Evolutionary conservation across 106 monocot species (phyloP).

Genomic region (Platanthera guangdongensis): DNA sequence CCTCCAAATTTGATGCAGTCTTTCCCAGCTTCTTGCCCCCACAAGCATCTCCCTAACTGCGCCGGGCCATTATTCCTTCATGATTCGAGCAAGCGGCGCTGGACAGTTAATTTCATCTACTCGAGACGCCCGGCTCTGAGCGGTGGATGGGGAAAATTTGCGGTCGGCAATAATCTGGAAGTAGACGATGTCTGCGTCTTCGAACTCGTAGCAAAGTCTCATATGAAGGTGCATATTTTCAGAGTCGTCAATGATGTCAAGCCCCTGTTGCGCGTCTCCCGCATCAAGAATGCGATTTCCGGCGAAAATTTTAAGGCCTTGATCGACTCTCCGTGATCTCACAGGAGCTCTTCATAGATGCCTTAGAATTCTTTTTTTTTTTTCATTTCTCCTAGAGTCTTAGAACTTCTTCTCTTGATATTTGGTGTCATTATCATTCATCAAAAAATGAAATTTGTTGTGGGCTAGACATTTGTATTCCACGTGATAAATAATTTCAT

Average conservation of each 20-base stretch:
- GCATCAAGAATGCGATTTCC: neutral
- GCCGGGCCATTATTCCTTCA: constrained; percentile 22
- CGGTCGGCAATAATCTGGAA: constrained; percentile 43
- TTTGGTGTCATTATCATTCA: neutral
- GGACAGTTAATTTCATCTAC: constrained; percentile 33
- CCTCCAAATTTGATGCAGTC: constrained; percentile 16
- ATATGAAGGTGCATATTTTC: constrained; percentile 53
- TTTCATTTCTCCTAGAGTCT: neutral
- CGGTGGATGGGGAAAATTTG: constrained; percentile 53
- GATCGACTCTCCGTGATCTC: neutral
- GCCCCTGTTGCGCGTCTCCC: constrained; percentile 18
- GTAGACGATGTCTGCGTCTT: constrained; percentile 47
- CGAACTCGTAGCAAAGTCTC: constrained; percentile 28
- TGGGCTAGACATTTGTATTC: neutral
- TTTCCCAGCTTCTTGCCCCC: constrained; percentile 28
- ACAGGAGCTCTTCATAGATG: neutral
- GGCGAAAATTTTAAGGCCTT: neutral
- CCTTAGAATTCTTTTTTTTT: neutral
- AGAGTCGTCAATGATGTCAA: constrained; percentile 47
- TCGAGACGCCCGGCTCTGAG: constrained; percentile 23
- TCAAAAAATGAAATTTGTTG: neutral
- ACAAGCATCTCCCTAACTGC: constrained; percentile 21
- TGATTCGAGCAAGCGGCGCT: constrained; percentile 30
- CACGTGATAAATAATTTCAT: neutral
- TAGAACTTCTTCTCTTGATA: neutral